Conservation (phyloP, 495 filamentous ascomycete species). For the Neurospora sp. region DNA sequence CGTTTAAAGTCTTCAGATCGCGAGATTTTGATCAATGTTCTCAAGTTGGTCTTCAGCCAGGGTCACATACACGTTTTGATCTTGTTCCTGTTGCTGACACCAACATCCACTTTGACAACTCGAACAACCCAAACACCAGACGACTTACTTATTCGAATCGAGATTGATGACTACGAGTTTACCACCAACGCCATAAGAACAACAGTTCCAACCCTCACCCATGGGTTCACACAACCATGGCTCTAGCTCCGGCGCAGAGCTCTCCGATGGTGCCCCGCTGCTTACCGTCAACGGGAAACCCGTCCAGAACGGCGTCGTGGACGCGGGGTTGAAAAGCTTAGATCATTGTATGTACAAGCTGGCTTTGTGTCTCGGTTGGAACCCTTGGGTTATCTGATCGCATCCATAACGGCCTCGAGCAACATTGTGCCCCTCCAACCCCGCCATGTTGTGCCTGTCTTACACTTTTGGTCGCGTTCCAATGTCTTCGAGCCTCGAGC, state of each 20-base stretch:
- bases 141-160: neutral
- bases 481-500: neutral
- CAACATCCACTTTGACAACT: neutral
- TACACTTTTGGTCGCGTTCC: neutral
- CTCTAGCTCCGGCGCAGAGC: constrained; percentile 24
- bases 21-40: neutral
- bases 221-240: constrained; percentile 17
- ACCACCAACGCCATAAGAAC: neutral
- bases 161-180: neutral
- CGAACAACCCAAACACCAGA: neutral
- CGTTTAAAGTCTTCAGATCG: neutral
- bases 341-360: constrained; percentile 57
- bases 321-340: constrained; percentile 63
- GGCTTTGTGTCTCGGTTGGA: neutral
- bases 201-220: neutral
- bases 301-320: constrained; percentile 36
- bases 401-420: neutral
- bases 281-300: constrained; percentile 4
- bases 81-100: neutral
- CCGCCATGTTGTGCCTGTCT: neutral
- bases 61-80: neutral
- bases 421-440: neutral
- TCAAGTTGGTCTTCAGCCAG: neutral
- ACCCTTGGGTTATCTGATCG: neutral
- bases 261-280: constrained; percentile 7